Evolutionary conservation across 306 rosid species (phyloP).

Genomic region (Phaseolus lunatus): DNA sequence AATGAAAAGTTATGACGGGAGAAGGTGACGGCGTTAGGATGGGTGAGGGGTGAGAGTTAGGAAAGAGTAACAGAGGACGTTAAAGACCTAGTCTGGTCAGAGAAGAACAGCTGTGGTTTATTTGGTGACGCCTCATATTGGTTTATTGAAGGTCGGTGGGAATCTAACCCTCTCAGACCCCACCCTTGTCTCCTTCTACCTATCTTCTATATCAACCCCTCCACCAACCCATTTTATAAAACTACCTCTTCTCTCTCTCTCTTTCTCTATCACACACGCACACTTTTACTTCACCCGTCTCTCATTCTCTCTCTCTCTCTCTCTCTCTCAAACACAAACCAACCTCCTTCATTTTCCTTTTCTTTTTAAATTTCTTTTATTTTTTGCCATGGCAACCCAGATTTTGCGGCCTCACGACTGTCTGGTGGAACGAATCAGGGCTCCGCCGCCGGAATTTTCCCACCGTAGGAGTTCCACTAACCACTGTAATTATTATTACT

Average conservation of each 20-base stretch:
- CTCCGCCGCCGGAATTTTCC: slow-evolving; percentile 48
- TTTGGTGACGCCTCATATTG: slow-evolving; percentile 47
- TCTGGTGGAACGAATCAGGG: slow-evolving; percentile 54
- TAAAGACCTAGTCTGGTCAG: slow-evolving; percentile 45
- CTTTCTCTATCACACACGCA: background rate
- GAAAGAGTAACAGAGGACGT: slow-evolving; percentile 1
- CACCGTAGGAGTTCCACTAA: slow-evolving; percentile 56
- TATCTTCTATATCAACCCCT: slow-evolving; percentile 45
- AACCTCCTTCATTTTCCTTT: background rate
- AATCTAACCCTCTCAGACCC: slow-evolving; percentile 35
- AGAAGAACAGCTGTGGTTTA: slow-evolving; percentile 33
- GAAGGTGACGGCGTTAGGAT: slow-evolving; percentile 34
- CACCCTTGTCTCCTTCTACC: slow-evolving; percentile 31
- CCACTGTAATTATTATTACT: slow-evolving; percentile 18
- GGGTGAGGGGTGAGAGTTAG: background rate
- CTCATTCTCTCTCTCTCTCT: background rate
- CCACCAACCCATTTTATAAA: background rate
- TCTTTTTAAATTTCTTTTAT: background rate
- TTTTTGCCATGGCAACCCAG: slow-evolving; percentile 73
- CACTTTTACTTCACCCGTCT: no score
- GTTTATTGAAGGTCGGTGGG: slow-evolving; percentile 44
- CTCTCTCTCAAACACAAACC: background rate
- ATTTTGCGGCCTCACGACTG: slow-evolving; percentile 80
- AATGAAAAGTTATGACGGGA: background rate
- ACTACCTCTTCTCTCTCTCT: background rate